Evolutionary conservation across 2,329 filamentous ascomycete genomes (phyloP).

Genomic region (Ilyonectria robusta): DNA sequence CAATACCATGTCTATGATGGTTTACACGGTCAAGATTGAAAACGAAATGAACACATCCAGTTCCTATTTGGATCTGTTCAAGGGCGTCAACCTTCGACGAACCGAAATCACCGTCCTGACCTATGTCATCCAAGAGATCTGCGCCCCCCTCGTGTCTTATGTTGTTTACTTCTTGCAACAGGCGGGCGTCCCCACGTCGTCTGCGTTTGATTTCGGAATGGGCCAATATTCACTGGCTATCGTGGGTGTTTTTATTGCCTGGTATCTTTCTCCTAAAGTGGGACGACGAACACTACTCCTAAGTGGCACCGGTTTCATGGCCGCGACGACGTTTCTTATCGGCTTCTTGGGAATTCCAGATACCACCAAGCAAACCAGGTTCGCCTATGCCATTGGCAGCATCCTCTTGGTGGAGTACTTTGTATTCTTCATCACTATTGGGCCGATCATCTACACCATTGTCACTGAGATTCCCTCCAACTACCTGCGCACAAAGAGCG

Average conservation of each 20-base stretch:
- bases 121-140: constrained; percentile 36
- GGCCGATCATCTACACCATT: constrained; percentile 83
- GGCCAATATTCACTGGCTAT: constrained; percentile 36
- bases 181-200: constrained; percentile 29
- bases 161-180: constrained; percentile 38
- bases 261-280: constrained; percentile 20
- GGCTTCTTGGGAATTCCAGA: constrained; percentile 69
- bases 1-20: constrained; percentile 60
- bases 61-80: constrained; percentile 35
- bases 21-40: constrained; percentile 35
- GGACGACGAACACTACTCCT: constrained; percentile 54
- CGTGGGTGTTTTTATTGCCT: constrained; percentile 32
- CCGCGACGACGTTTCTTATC: constrained; percentile 47
- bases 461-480: constrained; percentile 70
- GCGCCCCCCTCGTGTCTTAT: constrained; percentile 32
- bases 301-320: constrained; percentile 57
- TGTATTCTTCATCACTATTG: constrained; percentile 56
- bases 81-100: constrained; percentile 31
- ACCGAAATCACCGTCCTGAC: constrained; percentile 35
- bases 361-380: constrained; percentile 56
- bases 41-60: constrained; percentile 29
- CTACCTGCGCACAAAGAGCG: constrained; percentile 61
- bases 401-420: constrained; percentile 61
- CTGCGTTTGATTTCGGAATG: constrained; percentile 32
- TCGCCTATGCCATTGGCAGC: constrained; percentile 61